Evolutionary conservation across 306 rosid species (phyloP), one percentile per base, ranked within the genome.

Genomic region (Vigna nakashimae): DNA sequence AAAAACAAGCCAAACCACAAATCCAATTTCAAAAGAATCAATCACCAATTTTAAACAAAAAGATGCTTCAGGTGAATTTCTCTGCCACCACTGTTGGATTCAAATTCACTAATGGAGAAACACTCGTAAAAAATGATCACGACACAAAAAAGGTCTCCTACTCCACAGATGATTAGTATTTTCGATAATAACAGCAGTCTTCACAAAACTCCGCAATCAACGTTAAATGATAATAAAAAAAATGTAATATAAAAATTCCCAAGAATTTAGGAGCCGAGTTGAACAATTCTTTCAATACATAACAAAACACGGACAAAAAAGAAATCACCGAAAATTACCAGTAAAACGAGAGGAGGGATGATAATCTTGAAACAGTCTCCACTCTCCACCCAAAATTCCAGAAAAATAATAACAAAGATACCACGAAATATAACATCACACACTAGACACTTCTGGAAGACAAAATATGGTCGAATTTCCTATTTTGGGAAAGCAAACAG

Each of bases 31-130:
- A 43, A 48, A 53, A 20, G 12, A 65, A 67, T 9, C 13, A 60
- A 62, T 69, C 63, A 74, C 66, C 34, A 75, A 24, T 42, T 82
- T 32, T 43, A 51, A 5, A 58, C 40, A 63, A 32, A 63, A 36
- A 26, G 16, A 77, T 70, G n/a, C 82, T 77, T 77, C 82, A 77
- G 43, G 32, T 59, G 17, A 59, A 55, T 42, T 51, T 75, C 82
- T 80, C 86, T 43, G 83, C 86, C 71, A 78, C 77, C 87, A 80
- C 74, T 78, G 60, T 75, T 53, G 49, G 26, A 20, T 26, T 78
- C 59, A 77, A 73, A 74, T 59, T 72, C 73, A 73, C 59, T 73
- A 52, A 52, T 1, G 42, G 46, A 51, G 60, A 38, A 32, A 42
- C 48, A 42, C 55, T 34, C 0, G 34, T 6, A 74, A 3, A 28